These are phyloP conservation scores for Fusarium nodosum DNA, from an alignment of 2,329 filamentous ascomycete species.

Conservation along the genomic window DNA sequence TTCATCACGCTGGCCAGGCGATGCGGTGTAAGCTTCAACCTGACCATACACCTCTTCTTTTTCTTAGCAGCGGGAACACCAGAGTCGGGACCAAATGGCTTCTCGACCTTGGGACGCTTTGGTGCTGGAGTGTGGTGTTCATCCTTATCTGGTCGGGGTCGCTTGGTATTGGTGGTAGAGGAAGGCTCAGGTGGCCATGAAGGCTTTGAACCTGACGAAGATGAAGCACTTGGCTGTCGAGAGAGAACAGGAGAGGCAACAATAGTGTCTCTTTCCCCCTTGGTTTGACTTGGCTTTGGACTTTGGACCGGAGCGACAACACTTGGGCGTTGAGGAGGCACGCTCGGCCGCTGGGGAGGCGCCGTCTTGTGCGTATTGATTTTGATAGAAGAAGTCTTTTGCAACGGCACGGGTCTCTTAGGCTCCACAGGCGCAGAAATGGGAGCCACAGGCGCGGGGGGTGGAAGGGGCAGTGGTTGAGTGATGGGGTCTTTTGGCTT, in stretches of 20 bases:
- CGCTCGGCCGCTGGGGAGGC: slow-evolving; percentile 8
- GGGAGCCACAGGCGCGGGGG: slow-evolving; percentile 29
- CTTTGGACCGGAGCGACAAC: slow-evolving; percentile 16
- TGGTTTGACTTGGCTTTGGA: slow-evolving; percentile 27
- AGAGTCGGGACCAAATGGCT: slow-evolving; percentile 43
- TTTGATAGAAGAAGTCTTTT: slow-evolving; percentile 57
- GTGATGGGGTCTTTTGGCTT: slow-evolving; percentile 51
- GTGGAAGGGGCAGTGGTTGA: slow-evolving; percentile 38
- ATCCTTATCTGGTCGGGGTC: slow-evolving; percentile 56
- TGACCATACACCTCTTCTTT: slow-evolving; percentile 56
- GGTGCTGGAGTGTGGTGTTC: slow-evolving; percentile 54
- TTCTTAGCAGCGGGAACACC: slow-evolving; percentile 34
- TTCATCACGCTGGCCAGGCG: slow-evolving; percentile 55
- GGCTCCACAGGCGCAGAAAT: slow-evolving; percentile 32
- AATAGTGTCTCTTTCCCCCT: slow-evolving; percentile 48
- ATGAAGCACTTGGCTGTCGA: slow-evolving; percentile 45
- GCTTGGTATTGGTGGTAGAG: slow-evolving; percentile 50
- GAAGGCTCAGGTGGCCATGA: slow-evolving; percentile 40
- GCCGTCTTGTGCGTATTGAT: slow-evolving; percentile 54
- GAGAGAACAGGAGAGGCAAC: slow-evolving; percentile 46
- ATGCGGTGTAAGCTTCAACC: slow-evolving; percentile 54
- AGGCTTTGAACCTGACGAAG: slow-evolving; percentile 40
- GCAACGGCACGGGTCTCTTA: slow-evolving; percentile 50
- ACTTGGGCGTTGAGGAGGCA: slow-evolving; percentile 38
- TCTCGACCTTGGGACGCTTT: slow-evolving; percentile 58